These are phyloP conservation scores for Cyclotella cryptica DNA, from an alignment of 108 stramenopile species.

Conservation along the genomic window DNA sequence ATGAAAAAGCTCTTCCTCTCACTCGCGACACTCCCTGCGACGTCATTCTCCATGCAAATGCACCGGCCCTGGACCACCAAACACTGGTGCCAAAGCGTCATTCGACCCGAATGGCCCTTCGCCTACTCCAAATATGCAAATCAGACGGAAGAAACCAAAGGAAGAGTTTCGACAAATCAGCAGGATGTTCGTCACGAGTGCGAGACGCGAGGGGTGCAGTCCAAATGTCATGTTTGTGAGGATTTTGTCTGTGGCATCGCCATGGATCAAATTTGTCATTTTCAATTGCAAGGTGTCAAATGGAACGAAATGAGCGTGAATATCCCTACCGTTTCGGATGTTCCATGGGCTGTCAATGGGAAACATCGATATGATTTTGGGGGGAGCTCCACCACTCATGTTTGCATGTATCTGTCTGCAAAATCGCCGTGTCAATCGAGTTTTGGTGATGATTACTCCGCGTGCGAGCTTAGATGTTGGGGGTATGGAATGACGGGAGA, in stretches of 20 bases:
- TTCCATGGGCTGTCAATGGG: constrained; percentile 87
- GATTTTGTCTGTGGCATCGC: constrained; percentile 65
- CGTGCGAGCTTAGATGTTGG: constrained; percentile 78
- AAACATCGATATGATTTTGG: constrained; percentile 85
- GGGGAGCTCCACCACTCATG: constrained; percentile 56
- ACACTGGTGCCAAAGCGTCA: constrained; percentile 67
- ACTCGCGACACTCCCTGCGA: background rate
- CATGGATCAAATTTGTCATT: constrained; percentile 51
- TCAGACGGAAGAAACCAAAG: constrained; percentile 77
- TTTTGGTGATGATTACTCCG: constrained; percentile 61
- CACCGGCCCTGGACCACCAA: constrained; percentile 63
- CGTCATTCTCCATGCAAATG: constrained; percentile 54
- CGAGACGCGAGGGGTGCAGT: constrained; percentile 60
- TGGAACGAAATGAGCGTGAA: constrained; percentile 59
- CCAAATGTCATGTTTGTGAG: constrained; percentile 87
- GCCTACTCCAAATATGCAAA: constrained; percentile 77
- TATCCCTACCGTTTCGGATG: constrained; percentile 73
- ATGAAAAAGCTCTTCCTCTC: background rate
- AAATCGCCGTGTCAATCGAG: constrained; percentile 45
- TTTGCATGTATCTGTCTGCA: constrained; percentile 76
- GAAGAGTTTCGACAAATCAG: constrained; percentile 64
- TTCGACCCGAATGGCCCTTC: constrained; percentile 77
- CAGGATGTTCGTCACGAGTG: constrained; percentile 85
- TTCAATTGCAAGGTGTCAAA: constrained; percentile 82
- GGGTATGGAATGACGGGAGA: constrained; percentile 49